These are phyloP conservation scores for Populus davidiana DNA, from an alignment of 345 rosid genomes.

Conservation along the genomic window DNA sequence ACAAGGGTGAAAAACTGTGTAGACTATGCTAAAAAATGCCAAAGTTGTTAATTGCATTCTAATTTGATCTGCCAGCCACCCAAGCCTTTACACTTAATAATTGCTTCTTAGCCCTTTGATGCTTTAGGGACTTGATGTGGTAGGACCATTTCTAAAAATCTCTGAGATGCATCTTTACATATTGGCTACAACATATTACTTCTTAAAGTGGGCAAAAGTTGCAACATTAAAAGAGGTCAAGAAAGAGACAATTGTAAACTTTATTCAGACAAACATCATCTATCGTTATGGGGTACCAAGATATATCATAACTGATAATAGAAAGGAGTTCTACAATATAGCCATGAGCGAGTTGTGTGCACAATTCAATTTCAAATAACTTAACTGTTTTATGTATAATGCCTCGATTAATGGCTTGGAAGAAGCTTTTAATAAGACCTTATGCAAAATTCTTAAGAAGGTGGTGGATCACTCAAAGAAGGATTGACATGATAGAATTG, in stretches of 20 bases:
- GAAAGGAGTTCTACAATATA: not conserved
- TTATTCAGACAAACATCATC: too few relatives aligned
- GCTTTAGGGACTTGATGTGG: too few relatives aligned
- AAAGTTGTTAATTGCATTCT: too few relatives aligned
- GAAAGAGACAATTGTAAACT: too few relatives aligned
- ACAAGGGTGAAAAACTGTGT: not conserved
- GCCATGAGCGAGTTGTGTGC: not conserved
- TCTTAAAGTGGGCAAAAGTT: not conserved
- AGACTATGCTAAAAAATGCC: not conserved
- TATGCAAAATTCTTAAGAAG: too few relatives aligned
- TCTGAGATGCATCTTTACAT: not conserved
- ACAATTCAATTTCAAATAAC: not conserved
- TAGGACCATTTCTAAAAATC: too few relatives aligned
- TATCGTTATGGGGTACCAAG: too few relatives aligned
- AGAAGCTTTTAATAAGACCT: too few relatives aligned
- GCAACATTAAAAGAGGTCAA: not conserved
- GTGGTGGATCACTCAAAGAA: too few relatives aligned
- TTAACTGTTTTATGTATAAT: not conserved
- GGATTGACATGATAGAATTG: not conserved
- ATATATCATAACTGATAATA: not conserved
- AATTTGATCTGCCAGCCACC: too few relatives aligned
- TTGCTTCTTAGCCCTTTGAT: too few relatives aligned
- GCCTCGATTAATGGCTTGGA: not conserved
- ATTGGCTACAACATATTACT: not conserved
- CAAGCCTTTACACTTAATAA: too few relatives aligned